Evolutionary conservation across 768 basidiomycete genomes (phyloP).

Genomic region (Pleurotus giganteus): DNA sequence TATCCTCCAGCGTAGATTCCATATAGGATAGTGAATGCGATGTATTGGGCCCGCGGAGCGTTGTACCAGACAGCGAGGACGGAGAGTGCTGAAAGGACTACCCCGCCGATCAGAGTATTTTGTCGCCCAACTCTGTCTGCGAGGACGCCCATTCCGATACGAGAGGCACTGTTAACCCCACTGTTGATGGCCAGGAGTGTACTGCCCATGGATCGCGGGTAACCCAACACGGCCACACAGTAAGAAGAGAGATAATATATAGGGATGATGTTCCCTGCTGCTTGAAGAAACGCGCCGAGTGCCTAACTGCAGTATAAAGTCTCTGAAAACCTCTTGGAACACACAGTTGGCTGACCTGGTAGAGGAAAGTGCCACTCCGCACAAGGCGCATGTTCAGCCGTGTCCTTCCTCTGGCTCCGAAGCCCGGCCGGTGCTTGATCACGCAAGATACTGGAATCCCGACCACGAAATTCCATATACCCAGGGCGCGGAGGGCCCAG

Average conservation of each 20-base stretch:
- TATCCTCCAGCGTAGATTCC: slow-evolving; percentile 43
- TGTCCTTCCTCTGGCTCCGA: slow-evolving; percentile 23
- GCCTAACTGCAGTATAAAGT: slow-evolving; percentile 21
- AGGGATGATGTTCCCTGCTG: slow-evolving; percentile 43
- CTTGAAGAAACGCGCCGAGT: slow-evolving; percentile 39
- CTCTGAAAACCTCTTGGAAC: background rate
- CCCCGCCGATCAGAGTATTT: slow-evolving; percentile 39
- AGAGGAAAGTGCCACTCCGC: slow-evolving; percentile 38
- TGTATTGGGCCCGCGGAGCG: slow-evolving; percentile 33
- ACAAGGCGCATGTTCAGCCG: slow-evolving; percentile 34
- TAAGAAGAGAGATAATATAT: slow-evolving; percentile 43
- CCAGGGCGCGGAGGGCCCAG: slow-evolving; percentile 37
- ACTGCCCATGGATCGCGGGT: slow-evolving; percentile 33
- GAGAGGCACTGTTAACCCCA: slow-evolving; percentile 40
- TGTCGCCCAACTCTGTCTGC: slow-evolving; percentile 42
- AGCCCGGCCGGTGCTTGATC: slow-evolving; percentile 22
- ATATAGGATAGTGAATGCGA: slow-evolving; percentile 39
- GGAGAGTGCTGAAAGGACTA: slow-evolving; percentile 34
- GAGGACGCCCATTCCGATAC: slow-evolving; percentile 37
- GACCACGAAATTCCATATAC: slow-evolving; percentile 36
- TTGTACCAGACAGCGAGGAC: slow-evolving; percentile 42
- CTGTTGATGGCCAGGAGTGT: slow-evolving; percentile 39
- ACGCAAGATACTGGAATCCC: slow-evolving; percentile 36
- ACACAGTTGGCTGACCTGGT: slow-evolving; percentile 29
- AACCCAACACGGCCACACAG: slow-evolving; percentile 35